A percentile compares a stretch with the other conserved stretches of the same genome.
These are phyloP conservation scores for Pelargonium nanum DNA, from an alignment of 345 rosid species.

Conservation along the genomic window DNA sequence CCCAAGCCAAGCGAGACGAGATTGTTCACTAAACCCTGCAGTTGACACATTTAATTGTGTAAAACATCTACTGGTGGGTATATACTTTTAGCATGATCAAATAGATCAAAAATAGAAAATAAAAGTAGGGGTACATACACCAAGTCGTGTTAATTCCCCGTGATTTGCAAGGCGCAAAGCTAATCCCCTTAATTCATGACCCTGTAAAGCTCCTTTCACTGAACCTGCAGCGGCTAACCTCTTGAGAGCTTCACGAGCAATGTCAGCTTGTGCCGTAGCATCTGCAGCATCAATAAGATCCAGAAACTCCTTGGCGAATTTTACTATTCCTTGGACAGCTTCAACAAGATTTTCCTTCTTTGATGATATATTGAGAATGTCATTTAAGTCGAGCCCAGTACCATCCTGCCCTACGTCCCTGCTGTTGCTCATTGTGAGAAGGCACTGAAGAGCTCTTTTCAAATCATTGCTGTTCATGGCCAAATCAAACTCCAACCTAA, in stretches of 20 bases:
- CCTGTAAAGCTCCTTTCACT: conserved; percentile 89
- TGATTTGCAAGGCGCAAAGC: conserved; percentile 95
- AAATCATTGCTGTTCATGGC: conserved; percentile 97
- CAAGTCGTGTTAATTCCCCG: conserved; percentile 79
- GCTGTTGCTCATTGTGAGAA: conserved; percentile 90
- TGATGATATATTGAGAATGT: conserved; percentile 66
- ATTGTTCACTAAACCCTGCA: conserved; percentile 81
- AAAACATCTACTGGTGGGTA: not conserved
- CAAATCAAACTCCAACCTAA: conserved; percentile 91
- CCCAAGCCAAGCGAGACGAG: conserved; percentile 85
- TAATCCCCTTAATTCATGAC: conserved; percentile 82
- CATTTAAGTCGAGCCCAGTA: conserved; percentile 62
- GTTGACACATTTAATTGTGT: conserved; percentile 4
- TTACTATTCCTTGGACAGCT: conserved; percentile 89
- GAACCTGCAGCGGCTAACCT: conserved; percentile 94
- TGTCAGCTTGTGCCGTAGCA: conserved; percentile 86
- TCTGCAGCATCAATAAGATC: conserved; percentile 99
- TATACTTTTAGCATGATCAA: no score
- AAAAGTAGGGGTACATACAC: conserved; percentile 42
- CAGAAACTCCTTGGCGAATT: conserved; percentile 85
- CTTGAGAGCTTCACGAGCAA: conserved; percentile 94
- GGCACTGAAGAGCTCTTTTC: conserved; percentile 98
- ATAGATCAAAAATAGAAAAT: no score
- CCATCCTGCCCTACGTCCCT: conserved; percentile 85
- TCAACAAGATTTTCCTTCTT: conserved; percentile 90